These are phyloP conservation scores for Rhizoctonia solani DNA, from an alignment of 1,284 basidiomycete species.

Conservation along the genomic window DNA sequence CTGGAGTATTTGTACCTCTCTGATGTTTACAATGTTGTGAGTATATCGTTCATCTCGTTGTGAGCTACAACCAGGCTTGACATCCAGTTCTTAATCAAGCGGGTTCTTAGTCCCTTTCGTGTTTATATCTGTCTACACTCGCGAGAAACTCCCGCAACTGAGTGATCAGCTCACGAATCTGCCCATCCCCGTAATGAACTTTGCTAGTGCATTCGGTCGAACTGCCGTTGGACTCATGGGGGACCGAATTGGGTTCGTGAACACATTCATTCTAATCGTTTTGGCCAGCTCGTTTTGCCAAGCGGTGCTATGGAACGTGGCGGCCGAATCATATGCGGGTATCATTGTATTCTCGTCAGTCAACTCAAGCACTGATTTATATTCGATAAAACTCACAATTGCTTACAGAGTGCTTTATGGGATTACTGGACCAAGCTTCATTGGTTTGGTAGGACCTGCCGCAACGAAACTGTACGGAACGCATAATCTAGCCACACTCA, in stretches of 20 bases:
- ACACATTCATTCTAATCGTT: conserved; percentile 39
- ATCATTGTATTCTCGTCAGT: conserved; percentile 41
- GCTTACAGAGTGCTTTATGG: neutral
- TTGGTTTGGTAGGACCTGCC: conserved; percentile 40
- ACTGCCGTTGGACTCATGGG: conserved; percentile 40
- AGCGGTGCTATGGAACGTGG: conserved; percentile 40
- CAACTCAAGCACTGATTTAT: too few relatives aligned
- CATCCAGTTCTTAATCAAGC: conserved; percentile 32
- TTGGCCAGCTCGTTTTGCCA: conserved; percentile 38
- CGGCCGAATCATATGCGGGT: conserved; percentile 38
- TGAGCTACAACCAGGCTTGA: too few relatives aligned
- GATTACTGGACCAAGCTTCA: conserved; percentile 10
- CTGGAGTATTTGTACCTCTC: conserved; percentile 36
- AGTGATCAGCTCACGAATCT: conserved; percentile 34
- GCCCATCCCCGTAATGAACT: conserved; percentile 41
- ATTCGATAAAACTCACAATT: conserved; percentile 14
- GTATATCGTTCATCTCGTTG: neutral
- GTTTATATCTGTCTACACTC: conserved; percentile 41
- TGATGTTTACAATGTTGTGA: conserved; percentile 35
- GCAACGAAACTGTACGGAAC: conserved; percentile 40
- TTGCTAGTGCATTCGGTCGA: conserved; percentile 40
- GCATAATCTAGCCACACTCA: conserved; percentile 40
- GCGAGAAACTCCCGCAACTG: conserved; percentile 24
- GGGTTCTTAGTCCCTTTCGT: conserved; percentile 25
- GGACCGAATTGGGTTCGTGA: conserved; percentile 39